phyloP scores from a whole-genome alignment of 306 rosid species.

The Dalbergia oliveri region DNA sequence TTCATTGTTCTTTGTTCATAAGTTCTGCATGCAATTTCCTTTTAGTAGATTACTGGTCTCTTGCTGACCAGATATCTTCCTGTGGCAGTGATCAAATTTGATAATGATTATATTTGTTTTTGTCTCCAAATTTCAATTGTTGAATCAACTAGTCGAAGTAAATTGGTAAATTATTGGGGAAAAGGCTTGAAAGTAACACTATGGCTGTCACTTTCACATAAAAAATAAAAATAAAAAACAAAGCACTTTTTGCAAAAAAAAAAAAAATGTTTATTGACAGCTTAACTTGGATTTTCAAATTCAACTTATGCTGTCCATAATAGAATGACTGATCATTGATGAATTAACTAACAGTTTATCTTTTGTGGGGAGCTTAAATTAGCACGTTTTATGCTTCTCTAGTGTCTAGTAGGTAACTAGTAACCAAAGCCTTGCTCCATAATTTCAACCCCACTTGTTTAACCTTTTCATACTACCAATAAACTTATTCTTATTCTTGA shows the following conservation, averaged over 20 bases:
- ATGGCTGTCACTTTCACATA: no score
- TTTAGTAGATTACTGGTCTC: not conserved
- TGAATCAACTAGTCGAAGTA: no score
- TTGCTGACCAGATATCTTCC: not conserved
- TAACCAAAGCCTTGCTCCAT: not conserved
- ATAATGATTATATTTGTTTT: no score
- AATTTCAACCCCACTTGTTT: slow-evolving; percentile 27
- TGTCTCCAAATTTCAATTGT: no score
- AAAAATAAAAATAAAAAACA: no score
- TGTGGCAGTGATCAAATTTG: no score
- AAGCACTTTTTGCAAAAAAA: no score
- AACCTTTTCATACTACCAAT: not conserved
- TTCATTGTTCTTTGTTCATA: not conserved
- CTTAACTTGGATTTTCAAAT: not conserved
- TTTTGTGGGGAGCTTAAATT: not conserved
- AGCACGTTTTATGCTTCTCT: not conserved
- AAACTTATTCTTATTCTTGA: not conserved
- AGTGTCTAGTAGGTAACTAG: no score
- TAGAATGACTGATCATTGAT: not conserved
- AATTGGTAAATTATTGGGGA: no score
- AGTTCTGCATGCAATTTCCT: not conserved
- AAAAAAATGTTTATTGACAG: not conserved
- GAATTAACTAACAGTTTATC: not conserved
- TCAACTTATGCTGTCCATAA: not conserved
- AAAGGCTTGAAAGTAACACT: no score